Evolutionary conservation across 148 eudicot species (phyloP).

Genomic region (Spergularia bocconei): DNA sequence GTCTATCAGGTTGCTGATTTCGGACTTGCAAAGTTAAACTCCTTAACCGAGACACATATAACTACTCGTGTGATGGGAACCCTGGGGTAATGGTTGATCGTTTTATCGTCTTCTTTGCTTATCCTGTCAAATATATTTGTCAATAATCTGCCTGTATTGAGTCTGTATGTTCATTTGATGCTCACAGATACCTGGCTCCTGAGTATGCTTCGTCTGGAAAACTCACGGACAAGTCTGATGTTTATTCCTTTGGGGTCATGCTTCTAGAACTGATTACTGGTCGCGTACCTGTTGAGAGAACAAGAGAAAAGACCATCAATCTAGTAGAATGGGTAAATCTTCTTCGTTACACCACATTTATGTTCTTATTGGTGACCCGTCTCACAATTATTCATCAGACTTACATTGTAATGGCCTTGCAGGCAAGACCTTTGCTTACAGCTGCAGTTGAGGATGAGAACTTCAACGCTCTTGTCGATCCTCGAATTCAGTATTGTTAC

Average conservation of each 20-base stretch:
- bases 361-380: too few relatives aligned
- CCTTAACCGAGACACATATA: slow-evolving; percentile 53
- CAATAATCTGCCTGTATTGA: not conserved
- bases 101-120: not conserved
- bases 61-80: slow-evolving; percentile 86
- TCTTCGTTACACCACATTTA: not conserved
- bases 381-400: not conserved
- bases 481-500: slow-evolving; percentile 46
- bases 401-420: slow-evolving; percentile 13
- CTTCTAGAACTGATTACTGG: slow-evolving; percentile 88
- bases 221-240: slow-evolving; percentile 80
- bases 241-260: slow-evolving; percentile 85
- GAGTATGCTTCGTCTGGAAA: slow-evolving; percentile 82
- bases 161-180: not conserved
- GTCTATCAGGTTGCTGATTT: slow-evolving; percentile 73
- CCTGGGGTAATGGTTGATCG: slow-evolving; percentile 44
- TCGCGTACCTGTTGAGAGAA: slow-evolving; percentile 66
- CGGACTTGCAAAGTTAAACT: slow-evolving; percentile 69
- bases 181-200: slow-evolving; percentile 74
- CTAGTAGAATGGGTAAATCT: slow-evolving; percentile 80
- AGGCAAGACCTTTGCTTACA: slow-evolving; percentile 83
- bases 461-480: slow-evolving; percentile 59
- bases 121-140: not conserved
- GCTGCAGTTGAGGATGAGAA: slow-evolving; percentile 69
- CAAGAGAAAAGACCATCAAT: slow-evolving; percentile 52